Evolutionary conservation across 306 rosid species (phyloP), one percentile per base, ranked within the genome.

Genomic region (Inga laurina): DNA sequence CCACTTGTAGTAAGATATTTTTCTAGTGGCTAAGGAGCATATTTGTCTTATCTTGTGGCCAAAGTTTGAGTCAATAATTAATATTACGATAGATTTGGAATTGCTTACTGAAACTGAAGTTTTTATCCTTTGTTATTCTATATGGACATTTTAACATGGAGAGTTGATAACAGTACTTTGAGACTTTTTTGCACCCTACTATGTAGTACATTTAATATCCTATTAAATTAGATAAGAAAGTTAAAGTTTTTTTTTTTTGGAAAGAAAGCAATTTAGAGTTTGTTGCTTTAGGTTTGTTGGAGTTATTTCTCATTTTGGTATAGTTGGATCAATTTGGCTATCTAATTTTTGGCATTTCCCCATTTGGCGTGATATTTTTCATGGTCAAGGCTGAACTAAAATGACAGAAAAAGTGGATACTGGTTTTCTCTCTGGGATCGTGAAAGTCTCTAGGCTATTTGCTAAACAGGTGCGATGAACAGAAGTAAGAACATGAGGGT

Each of bases 201-300:
- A 27, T 74, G 77, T 52, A 67, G 72, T 44, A 41, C 72, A 27
- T 71, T 41, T 39, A 76, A 19, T 77, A 59, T 37, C 74, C 12
- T 59, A 80, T 46, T 65, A 5, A 35, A 39, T 41, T 37, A 69
- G 32, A 48, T 15, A 35, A 48, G 73, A 70, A 84, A 57, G 77
- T 56, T 68, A 21, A 13, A 27, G 34, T 32, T 32, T 32, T 32
- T 32, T 32, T 32, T 32, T 32, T 32, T 32, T 32, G 32, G 1
- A 32, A 32, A 3, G 34, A 32, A 32, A 32, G 34, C 0, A 32
- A 32, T 3, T 32, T 32, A 3, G 75, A 43, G 34, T 70, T 59
- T 21, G 30, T 27, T 27, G 30, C 30, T 27, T 27, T 27, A 27
- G 30, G 30, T 27, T 27, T 27, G 30, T 27, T 27, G 30, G 30